Evolutionary conservation across 2,329 filamentous ascomycete genomes (phyloP).

Genomic region (Cladosporium phlei): DNA sequence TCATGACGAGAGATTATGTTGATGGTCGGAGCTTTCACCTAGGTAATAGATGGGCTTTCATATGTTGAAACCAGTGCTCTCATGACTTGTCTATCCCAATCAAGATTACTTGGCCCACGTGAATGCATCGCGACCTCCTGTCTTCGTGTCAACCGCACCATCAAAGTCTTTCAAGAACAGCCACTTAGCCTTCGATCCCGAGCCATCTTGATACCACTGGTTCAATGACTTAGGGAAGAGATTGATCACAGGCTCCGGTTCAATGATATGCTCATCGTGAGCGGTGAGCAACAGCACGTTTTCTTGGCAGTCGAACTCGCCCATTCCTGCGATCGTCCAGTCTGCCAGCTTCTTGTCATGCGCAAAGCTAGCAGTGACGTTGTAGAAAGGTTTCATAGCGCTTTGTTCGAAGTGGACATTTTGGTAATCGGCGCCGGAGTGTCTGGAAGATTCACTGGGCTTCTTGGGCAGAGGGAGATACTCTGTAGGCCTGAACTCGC

Average conservation of each 20-base stretch:
- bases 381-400: conserved; percentile 34
- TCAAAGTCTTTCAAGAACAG: conserved; percentile 49
- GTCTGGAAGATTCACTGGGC: conserved; percentile 33
- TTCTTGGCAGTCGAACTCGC: conserved; percentile 31
- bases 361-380: conserved; percentile 30
- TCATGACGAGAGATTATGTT: too few species aligned
- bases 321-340: conserved; percentile 30
- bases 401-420: conserved; percentile 34
- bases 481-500: conserved; percentile 38
- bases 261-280: conserved; percentile 29
- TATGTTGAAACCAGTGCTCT: too few species aligned
- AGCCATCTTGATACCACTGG: conserved; percentile 28
- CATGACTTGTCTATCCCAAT: neutral
- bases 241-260: conserved; percentile 24
- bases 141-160: conserved; percentile 34
- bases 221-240: conserved; percentile 39
- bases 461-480: conserved; percentile 37
- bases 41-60: too few species aligned
- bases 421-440: conserved; percentile 35
- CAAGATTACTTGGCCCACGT: conserved; percentile 18
- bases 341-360: conserved; percentile 33
- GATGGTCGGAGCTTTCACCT: too few species aligned
- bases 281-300: conserved; percentile 30
- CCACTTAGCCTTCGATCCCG: conserved; percentile 29
- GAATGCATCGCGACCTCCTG: conserved; percentile 22